phyloP scores from a whole-genome alignment of 2,329 filamentous ascomycete genomes.

The Daldinia eschscholtzii region DNA sequence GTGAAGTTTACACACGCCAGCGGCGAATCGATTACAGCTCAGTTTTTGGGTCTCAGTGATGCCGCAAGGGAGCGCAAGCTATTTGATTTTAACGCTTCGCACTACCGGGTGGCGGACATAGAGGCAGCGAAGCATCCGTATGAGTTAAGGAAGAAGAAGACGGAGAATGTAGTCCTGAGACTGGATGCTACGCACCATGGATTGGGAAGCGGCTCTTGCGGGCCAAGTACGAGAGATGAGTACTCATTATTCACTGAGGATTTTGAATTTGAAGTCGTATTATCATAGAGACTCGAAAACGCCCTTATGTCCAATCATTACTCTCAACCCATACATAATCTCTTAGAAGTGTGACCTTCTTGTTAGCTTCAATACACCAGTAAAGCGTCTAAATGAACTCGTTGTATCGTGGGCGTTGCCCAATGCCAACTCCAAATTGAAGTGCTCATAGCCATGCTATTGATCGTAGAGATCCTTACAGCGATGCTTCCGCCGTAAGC shows the following conservation, averaged over 20 bases:
- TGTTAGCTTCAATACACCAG: too few relatives aligned
- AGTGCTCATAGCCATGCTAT: not conserved
- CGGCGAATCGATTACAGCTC: conserved; percentile 48
- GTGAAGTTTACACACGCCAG: conserved; percentile 57
- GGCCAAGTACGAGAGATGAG: conserved; percentile 65
- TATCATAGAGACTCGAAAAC: conserved; percentile 52
- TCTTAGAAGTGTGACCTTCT: not conserved
- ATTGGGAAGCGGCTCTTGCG: conserved; percentile 72
- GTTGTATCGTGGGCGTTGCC: not conserved
- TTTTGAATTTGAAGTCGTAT: conserved; percentile 59
- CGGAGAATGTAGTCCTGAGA: conserved; percentile 66
- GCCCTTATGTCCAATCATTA: not conserved
- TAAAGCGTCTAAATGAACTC: not conserved
- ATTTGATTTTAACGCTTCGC: conserved; percentile 69
- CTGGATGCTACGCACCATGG: conserved; percentile 73
- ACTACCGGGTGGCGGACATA: conserved; percentile 65
- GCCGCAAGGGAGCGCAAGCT: conserved; percentile 53
- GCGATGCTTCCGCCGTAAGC: not conserved
- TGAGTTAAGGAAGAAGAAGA: conserved; percentile 67
- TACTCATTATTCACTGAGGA: conserved; percentile 59
- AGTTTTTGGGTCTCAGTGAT: conserved; percentile 48
- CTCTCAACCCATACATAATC: not conserved
- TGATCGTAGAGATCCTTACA: not conserved
- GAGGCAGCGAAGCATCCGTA: conserved; percentile 72
- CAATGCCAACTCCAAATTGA: not conserved